Evolutionary conservation across 2,329 filamentous ascomycete species (phyloP), one percentile per base, ranked within the genome.

Genomic region (Fusarium sublunatum): DNA sequence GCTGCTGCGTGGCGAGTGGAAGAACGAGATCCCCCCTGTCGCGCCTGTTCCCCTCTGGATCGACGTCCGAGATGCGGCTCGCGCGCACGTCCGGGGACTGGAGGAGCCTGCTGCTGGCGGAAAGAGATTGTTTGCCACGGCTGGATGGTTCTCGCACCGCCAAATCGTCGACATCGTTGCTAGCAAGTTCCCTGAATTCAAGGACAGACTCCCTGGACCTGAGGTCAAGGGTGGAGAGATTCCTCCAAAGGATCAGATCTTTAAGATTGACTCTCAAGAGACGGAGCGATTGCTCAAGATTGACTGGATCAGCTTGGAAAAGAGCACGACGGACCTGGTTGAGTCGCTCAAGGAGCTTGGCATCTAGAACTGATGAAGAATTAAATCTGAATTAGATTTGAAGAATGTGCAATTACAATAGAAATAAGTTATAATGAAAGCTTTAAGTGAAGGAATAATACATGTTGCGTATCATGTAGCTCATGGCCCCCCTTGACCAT

Each of bases 261-360:
- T 83, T 72, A 77, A 77, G 58, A 83, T 81, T 54, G 83, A 91
- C 71, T 90, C 87, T 70, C 79, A 79, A 46, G 81, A 81, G 70
- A 86, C 86, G 2, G 83, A 81, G 25, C 81, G 86, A 69, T 66
- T 88, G 42, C 73, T 92, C 56, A 87, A 86, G 1, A 81, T 91
- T 44, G 76, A 89, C 57, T 91, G 85, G 80, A 86, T 78, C 61
- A 73, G 77, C 5, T 69, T 91, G 31, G 88, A 91, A 74, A 80
- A 88, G 75, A 83, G 79, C 26, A 79, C 89, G 26, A 78, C 82
- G 6, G 89, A 92, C 70, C 82, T 87, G 7, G 82, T 91, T 15
- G 85, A 85, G 75, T 88, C 84, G 29, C 74, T 92, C 69, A 82
- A 89, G 74, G 72, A 70, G n/a, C 71, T 79, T 45, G 71, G 69